Evolutionary conservation across 2,329 filamentous ascomycete species (phyloP).

Genomic region (Arthrinium puccinioides): DNA sequence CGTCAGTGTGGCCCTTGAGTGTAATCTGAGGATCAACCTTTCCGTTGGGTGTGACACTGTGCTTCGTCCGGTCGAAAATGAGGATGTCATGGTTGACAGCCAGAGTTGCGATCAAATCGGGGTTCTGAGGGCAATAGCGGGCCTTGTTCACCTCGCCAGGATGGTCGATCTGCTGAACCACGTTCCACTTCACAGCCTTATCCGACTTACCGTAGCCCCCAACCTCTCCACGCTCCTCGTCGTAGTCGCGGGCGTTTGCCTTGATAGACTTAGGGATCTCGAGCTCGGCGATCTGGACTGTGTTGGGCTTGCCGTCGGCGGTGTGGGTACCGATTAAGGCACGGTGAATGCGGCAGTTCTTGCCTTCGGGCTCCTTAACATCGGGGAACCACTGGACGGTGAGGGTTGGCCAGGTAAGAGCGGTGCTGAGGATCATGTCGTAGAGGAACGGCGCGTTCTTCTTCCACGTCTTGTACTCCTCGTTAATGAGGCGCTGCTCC

Average conservation of each 20-base stretch:
- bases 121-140: constrained; percentile 94
- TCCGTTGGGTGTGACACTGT: constrained; percentile 68
- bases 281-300: constrained; percentile 89
- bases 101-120: constrained; percentile 91
- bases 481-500: constrained; percentile 87
- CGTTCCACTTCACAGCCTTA: constrained; percentile 74
- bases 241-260: constrained; percentile 76
- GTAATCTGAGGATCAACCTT: constrained; percentile 76
- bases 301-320: constrained; percentile 76
- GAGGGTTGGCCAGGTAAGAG: constrained; percentile 93
- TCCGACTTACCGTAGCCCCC: constrained; percentile 84
- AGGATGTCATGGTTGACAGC: constrained; percentile 81
- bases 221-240: constrained; percentile 87
- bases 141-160: constrained; percentile 98
- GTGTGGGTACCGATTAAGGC: constrained; percentile 93
- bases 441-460: constrained; percentile 99
- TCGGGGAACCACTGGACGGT: constrained; percentile 98
- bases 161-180: constrained; percentile 94
- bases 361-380: constrained; percentile 78
- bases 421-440: constrained; percentile 89
- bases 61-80: constrained; percentile 94
- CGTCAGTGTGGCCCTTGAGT: constrained; percentile 74
- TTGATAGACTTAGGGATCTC: constrained; percentile 76
- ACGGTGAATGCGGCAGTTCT: constrained; percentile 81
- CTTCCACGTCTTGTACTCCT: constrained; percentile 99